Evolutionary conservation across 768 basidiomycete species (phyloP).

Genomic region (Phlegmacium glaucopus): DNA sequence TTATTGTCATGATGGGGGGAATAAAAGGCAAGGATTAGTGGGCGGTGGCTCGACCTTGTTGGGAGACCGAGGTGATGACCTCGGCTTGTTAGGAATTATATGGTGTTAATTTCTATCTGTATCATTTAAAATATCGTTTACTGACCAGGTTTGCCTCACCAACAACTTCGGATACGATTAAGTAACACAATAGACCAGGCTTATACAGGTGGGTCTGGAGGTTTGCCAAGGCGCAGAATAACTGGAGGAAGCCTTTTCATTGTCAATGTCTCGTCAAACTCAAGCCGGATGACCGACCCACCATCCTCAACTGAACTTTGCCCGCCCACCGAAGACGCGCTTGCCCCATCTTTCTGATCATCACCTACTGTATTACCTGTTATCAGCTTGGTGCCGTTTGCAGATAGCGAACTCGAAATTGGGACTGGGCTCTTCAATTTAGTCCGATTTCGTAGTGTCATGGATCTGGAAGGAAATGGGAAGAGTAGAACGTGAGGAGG

Average conservation of each 20-base stretch:
- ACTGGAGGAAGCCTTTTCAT: constrained; percentile 52
- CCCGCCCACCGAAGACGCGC: constrained; percentile 1
- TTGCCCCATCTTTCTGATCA: constrained; percentile 1
- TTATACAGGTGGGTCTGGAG: constrained; percentile 24
- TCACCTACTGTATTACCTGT: constrained; percentile 3
- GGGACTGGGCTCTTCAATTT: constrained; percentile 31
- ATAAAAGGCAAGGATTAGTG: too few relatives aligned
- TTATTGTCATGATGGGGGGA: too few relatives aligned
- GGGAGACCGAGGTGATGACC: too few relatives aligned
- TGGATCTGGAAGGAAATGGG: constrained; percentile 34
- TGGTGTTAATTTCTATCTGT: too few relatives aligned
- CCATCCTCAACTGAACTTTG: constrained; percentile 3
- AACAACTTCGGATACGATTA: too few relatives aligned
- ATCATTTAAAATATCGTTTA: too few relatives aligned
- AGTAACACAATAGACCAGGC: too few relatives aligned
- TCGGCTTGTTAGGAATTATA: too few relatives aligned
- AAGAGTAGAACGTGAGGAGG: constrained; percentile 15
- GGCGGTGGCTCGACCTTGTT: too few relatives aligned
- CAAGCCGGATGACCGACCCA: constrained; percentile 14
- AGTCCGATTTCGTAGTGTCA: constrained; percentile 51
- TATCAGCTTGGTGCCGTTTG: constrained; percentile 6
- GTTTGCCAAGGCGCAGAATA: constrained; percentile 48
- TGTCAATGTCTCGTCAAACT: constrained; percentile 12
- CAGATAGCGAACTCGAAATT: constrained; percentile 13
- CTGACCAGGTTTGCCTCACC: too few relatives aligned